Evolutionary conservation across 495 filamentous ascomycete genomes (phyloP).

Genomic region (Aspergillus haitiensis): DNA sequence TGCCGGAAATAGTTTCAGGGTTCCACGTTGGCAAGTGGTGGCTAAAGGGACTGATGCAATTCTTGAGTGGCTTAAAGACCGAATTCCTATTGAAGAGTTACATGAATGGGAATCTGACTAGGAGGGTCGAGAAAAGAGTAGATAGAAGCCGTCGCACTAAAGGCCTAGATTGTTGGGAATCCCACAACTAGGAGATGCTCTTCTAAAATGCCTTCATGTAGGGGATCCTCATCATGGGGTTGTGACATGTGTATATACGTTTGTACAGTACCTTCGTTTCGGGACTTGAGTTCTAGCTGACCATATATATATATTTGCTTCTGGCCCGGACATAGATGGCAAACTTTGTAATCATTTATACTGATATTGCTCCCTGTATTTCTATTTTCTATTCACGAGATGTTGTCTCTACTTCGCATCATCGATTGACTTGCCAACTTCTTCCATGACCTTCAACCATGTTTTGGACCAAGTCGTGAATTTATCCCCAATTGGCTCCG

Average conservation of each 20-base stretch:
- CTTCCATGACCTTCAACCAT: conserved; percentile 49
- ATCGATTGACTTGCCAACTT: conserved; percentile 39
- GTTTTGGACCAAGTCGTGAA: conserved; percentile 50
- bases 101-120: conserved; percentile 37
- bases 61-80: conserved; percentile 78
- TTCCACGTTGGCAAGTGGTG: conserved; percentile 82
- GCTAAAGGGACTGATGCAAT: conserved; percentile 86
- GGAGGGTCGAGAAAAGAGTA: conserved; percentile 10
- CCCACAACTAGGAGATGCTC: neutral
- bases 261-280: conserved; percentile 7
- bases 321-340: neutral
- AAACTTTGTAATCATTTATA: neutral
- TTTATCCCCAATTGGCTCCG: conserved; percentile 40
- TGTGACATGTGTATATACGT: conserved; percentile 10
- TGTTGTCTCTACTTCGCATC: neutral
- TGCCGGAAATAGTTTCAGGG: conserved; percentile 77
- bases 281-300: conserved; percentile 8
- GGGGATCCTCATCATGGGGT: neutral
- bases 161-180: neutral
- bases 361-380: conserved; percentile 3
- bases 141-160: too few species aligned
- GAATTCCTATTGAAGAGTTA: conserved; percentile 67
- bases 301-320: neutral
- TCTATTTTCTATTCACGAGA: neutral
- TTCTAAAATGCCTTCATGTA: too few species aligned